A percentile compares a stretch with the other conserved stretches of the same genome.
Conservation (phyloP, 495 filamentous ascomycete species). For the Margaritispora aquatica region DNA sequence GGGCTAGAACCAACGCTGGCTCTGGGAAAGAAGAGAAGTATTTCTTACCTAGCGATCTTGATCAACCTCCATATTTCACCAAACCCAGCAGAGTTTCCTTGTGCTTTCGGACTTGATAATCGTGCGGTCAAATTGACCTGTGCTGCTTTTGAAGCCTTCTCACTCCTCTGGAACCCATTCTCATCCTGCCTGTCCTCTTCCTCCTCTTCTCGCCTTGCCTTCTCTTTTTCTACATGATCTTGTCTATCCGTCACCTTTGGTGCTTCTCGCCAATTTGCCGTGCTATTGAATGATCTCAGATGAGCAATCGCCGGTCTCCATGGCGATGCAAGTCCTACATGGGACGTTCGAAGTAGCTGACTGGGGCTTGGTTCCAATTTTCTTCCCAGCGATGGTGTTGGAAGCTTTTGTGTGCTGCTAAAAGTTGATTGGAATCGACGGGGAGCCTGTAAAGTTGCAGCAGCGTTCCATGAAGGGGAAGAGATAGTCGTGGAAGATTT, state of each 20-base stretch:
- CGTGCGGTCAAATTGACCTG: constrained; percentile 85
- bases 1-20: no score
- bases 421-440: constrained; percentile 13
- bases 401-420: constrained; percentile 1
- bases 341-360: constrained; percentile 1
- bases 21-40: no score
- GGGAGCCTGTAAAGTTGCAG: background rate
- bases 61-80: constrained; percentile 81
- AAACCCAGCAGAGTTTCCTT: constrained; percentile 57
- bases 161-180: constrained; percentile 28
- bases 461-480: background rate
- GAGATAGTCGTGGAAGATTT: background rate
- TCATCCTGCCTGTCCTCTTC: constrained; percentile 18
- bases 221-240: constrained; percentile 22
- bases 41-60: constrained; percentile 58
- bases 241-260: constrained; percentile 19
- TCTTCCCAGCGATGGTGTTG: background rate
- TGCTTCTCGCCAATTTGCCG: constrained; percentile 13
- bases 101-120: constrained; percentile 67
- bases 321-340: constrained; percentile 10
- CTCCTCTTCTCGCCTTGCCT: constrained; percentile 19
- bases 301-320: constrained; percentile 23
- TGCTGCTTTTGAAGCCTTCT: constrained; percentile 80
- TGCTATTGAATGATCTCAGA: constrained; percentile 21
- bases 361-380: background rate